phyloP scores from a whole-genome alignment of 2,329 filamentous ascomycete genomes.

The Fusarium begoniae region DNA sequence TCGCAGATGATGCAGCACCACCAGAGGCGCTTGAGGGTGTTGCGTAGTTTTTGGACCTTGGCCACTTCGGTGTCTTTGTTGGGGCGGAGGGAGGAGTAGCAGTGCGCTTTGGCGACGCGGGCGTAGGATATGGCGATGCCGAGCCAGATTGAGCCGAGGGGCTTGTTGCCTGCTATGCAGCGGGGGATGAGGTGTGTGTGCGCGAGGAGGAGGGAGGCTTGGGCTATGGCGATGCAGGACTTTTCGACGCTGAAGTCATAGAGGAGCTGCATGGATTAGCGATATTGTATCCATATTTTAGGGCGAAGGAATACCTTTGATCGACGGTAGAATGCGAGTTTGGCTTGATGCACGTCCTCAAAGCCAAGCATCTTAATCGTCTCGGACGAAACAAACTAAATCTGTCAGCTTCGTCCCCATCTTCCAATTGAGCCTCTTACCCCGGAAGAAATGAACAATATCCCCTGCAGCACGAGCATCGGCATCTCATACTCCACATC shows the following conservation, averaged over 20 bases:
- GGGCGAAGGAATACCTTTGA: constrained; percentile 11
- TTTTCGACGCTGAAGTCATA: constrained; percentile 41
- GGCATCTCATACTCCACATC: constrained; percentile 25
- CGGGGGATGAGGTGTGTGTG: constrained; percentile 40
- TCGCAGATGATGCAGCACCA: constrained; percentile 43
- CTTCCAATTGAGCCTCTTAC: not conserved
- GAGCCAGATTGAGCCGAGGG: constrained; percentile 39
- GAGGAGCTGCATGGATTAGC: constrained; percentile 21
- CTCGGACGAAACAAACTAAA: constrained; percentile 31
- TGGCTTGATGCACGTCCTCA: constrained; percentile 36
- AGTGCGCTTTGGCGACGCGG: constrained; percentile 37
- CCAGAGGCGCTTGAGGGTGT: constrained; percentile 37
- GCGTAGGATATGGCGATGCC: constrained; percentile 41
- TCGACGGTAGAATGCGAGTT: constrained; percentile 37
- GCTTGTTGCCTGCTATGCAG: constrained; percentile 39
- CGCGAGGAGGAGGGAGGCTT: constrained; percentile 35
- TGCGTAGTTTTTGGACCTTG: constrained; percentile 26
- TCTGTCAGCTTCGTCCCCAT: not conserved
- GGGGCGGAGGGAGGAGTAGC: constrained; percentile 26
- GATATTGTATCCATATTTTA: fast-evolving
- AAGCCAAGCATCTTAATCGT: constrained; percentile 35
- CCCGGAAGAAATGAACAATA: constrained; percentile 36
- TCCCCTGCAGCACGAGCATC: constrained; percentile 35
- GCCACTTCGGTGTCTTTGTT: constrained; percentile 10
- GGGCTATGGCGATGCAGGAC: constrained; percentile 37